Base-by-base conservation (phyloP, 1,139 yeast species). In the Geotrichum histeridarum region DNA sequence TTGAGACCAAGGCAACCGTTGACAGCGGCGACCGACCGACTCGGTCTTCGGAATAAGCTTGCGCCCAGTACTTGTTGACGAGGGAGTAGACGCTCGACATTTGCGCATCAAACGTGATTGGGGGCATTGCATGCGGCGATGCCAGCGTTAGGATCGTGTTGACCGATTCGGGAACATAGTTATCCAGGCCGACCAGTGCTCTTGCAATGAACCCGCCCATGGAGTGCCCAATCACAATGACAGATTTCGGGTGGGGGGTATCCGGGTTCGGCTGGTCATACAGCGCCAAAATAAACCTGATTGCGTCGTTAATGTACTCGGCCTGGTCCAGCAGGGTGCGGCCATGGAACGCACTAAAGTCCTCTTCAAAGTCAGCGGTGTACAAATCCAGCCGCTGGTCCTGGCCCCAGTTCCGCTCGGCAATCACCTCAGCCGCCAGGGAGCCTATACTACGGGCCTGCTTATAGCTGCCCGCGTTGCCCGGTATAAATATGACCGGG, bases 161-260 rank as follows among this genome's bases (percentile, higher is more conserved):
- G 15, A 94, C 80, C 1, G 96, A 84, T 15, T 77, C 80, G 1
- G 79, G 79, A 0, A 74, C 64, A 67, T 89, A 91, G 64, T 89
- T 90, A 0, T 91, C 88, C 55, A 93, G 70, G 0, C 93, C 83
- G 12, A 87, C 74, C 81, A 89, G 80, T 0, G 86, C 83, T 56
- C 97, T 74, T 3, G 96, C 85, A 1, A 91, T 97, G 15, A 91
- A 81, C 2, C 98, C 98, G 38, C 98, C 98, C 98, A 91, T 91
- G 0, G 99, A 93, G 71, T 94, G 99, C 1, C 90, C 97, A 4
- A 94, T 66, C 0, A 94, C 67, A 0, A 91, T 80, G 4, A 94
- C 96, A 0, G 96, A 84, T 36, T 72, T 72, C 0, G 96, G 95
- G 9, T 53, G 55, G 32, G 57, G 59, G 44, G 42, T 38, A 8